Percentiles rank a stretch among this genome's conserved stretches.
These are phyloP conservation scores for Albugo laibachii DNA, from an alignment of 352 stramenopile species.

Conservation along the genomic window DNA sequence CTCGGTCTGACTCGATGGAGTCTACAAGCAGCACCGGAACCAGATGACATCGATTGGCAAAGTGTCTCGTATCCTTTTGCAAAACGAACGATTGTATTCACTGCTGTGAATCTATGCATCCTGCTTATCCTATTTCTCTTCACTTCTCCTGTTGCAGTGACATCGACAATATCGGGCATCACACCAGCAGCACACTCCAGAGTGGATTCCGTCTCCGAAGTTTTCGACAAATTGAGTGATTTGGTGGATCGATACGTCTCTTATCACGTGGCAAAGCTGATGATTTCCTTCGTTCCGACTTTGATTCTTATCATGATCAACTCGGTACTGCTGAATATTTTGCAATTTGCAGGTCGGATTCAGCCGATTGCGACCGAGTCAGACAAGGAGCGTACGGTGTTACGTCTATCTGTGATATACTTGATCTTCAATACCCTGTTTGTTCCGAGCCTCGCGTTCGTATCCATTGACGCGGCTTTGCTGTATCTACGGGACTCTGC, in stretches of 20 bases:
- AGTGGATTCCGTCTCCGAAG: conserved; percentile 40
- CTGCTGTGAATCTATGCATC: conserved; percentile 61
- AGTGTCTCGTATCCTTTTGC: conserved; percentile 67
- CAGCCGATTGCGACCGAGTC: conserved; percentile 72
- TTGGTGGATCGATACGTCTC: conserved; percentile 28
- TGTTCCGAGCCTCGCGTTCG: conserved; percentile 66
- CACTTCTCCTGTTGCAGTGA: conserved; percentile 68
- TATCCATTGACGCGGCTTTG: conserved; percentile 68
- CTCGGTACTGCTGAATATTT: conserved; percentile 61
- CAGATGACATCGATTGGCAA: conserved; percentile 73
- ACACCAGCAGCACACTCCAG: conserved; percentile 36
- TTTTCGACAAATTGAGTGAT: conserved; percentile 35
- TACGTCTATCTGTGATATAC: conserved; percentile 59
- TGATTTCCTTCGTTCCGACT: conserved; percentile 58
- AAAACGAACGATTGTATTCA: conserved; percentile 44
- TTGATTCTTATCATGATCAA: conserved; percentile 81
- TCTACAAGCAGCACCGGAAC: conserved; percentile 46
- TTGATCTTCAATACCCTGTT: conserved; percentile 81
- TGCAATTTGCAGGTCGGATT: conserved; percentile 61
- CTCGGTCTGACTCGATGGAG: conserved; percentile 60
- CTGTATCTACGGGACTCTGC: conserved; percentile 37
- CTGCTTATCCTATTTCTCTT: conserved; percentile 56
- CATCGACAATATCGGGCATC: conserved; percentile 53
- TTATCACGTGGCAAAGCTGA: conserved; percentile 62
- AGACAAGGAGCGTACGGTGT: conserved; percentile 62